These are phyloP conservation scores for Thraustotheca clavata DNA, from an alignment of 352 stramenopile genomes.

Conservation along the genomic window DNA sequence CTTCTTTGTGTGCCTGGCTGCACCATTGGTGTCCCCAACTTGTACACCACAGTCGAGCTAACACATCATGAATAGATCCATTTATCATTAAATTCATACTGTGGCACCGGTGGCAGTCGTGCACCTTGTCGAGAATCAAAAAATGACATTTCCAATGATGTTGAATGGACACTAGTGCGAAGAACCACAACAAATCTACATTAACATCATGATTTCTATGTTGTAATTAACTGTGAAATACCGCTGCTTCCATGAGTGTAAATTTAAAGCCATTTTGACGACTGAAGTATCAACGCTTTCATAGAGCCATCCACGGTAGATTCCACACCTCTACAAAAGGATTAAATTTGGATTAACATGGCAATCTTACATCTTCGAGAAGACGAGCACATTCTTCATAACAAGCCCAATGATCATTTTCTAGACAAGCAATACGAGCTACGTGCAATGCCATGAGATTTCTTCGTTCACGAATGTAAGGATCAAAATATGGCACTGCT, in stretches of 20 bases:
- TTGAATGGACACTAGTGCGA: conserved; percentile 1
- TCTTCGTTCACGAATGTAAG: conserved; percentile 1
- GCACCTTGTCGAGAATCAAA: not conserved
- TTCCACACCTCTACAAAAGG: not conserved
- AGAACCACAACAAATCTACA: conserved; percentile 8
- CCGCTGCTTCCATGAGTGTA: conserved; percentile 5
- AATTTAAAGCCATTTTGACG: not conserved
- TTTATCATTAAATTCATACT: not conserved
- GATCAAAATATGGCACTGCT: conserved; percentile 12
- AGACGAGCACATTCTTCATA: conserved; percentile 16
- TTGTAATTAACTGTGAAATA: not conserved
- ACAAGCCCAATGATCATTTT: conserved; percentile 9
- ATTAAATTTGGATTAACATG: not conserved
- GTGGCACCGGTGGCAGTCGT: conserved; percentile 13
- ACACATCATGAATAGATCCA: not conserved
- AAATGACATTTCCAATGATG: not conserved
- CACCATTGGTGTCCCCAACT: not conserved
- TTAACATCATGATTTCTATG: not conserved
- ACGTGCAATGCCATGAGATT: conserved; percentile 5
- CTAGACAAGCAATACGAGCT: conserved; percentile 10
- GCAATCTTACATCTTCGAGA: conserved; percentile 8
- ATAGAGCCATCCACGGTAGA: conserved; percentile 12
- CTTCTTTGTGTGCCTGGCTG: not conserved
- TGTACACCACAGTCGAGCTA: conserved; percentile 15
- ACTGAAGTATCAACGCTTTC: not conserved